Evolutionary conservation across 345 rosid species (phyloP).

Genomic region (Syzygium grande): DNA sequence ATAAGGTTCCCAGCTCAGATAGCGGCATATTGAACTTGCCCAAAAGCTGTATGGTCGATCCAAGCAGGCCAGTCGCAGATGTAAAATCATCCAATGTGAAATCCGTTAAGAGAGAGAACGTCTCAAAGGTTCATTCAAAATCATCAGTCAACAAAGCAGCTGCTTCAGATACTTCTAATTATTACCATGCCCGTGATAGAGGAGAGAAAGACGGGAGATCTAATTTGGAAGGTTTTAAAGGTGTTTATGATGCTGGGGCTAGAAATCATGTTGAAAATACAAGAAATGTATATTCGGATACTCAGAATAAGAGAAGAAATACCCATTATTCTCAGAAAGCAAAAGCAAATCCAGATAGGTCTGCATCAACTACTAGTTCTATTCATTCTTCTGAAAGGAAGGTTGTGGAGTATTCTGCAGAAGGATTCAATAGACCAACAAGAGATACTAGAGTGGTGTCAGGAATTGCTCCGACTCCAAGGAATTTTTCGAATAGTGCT

Average conservation of each 20-base stretch:
- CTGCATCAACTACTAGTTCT: slow-evolving; percentile 23
- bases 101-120: slow-evolving; percentile 38
- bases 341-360: slow-evolving; percentile 25
- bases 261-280: slow-evolving; percentile 21
- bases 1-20: slow-evolving; percentile 51
- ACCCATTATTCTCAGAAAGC: slow-evolving; percentile 20
- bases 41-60: slow-evolving; percentile 53
- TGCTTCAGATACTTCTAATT: slow-evolving; percentile 18
- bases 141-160: slow-evolving; percentile 31
- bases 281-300: slow-evolving; percentile 4
- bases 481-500: slow-evolving; percentile 28
- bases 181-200: slow-evolving; percentile 8
- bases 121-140: slow-evolving; percentile 42
- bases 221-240: slow-evolving; percentile 33
- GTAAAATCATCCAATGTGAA: slow-evolving; percentile 48
- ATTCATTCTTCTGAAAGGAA: slow-evolving; percentile 26
- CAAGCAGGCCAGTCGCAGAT: slow-evolving; percentile 31
- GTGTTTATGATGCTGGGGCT: slow-evolving; percentile 24
- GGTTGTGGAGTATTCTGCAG: slow-evolving; percentile 13
- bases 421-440: slow-evolving; percentile 23
- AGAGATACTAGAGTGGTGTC: slow-evolving; percentile 34
- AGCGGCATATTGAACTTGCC: slow-evolving; percentile 19
- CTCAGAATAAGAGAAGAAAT: slow-evolving; percentile 27
- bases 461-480: slow-evolving; percentile 21
- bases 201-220: slow-evolving; percentile 26